Conservation (phyloP, 257 asterid genomes). For the Ehretia macrophylla region DNA sequence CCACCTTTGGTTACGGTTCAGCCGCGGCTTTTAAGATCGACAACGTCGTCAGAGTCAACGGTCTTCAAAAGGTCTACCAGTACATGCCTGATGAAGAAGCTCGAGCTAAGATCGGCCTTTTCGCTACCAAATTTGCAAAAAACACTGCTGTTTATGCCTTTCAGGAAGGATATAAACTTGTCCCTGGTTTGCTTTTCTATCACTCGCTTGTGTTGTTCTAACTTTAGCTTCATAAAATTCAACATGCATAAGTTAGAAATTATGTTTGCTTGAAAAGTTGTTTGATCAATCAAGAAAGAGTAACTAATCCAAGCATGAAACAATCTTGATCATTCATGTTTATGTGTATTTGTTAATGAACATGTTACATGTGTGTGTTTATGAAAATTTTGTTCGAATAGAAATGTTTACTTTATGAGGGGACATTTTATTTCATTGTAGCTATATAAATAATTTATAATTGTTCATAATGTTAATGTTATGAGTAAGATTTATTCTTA, state of each 20-base stretch:
- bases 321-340: too few relatives aligned
- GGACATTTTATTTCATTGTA: too few relatives aligned
- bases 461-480: too few relatives aligned
- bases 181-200: conserved; percentile 33
- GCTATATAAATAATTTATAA: too few relatives aligned
- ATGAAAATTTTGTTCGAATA: too few relatives aligned
- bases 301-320: too few relatives aligned
- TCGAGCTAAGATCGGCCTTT: conserved; percentile 20
- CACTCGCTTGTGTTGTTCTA: too few relatives aligned
- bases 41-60: conserved; percentile 22
- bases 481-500: too few relatives aligned
- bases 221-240: not conserved
- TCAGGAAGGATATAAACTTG: conserved; percentile 26
- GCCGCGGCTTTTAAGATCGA: conserved; percentile 27
- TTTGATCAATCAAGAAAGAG: too few relatives aligned
- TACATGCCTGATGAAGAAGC: conserved; percentile 29
- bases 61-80: conserved; percentile 6
- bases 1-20: conserved; percentile 21
- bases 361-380: too few relatives aligned
- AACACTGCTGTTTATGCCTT: conserved; percentile 27
- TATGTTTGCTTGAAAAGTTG: not conserved
- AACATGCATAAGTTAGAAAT: not conserved
- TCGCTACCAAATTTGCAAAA: conserved; percentile 22
- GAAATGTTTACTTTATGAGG: too few relatives aligned
- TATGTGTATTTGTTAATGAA: too few relatives aligned